These are phyloP conservation scores for Boechera stricta DNA, from an alignment of 345 rosid species.

Conservation along the genomic window DNA sequence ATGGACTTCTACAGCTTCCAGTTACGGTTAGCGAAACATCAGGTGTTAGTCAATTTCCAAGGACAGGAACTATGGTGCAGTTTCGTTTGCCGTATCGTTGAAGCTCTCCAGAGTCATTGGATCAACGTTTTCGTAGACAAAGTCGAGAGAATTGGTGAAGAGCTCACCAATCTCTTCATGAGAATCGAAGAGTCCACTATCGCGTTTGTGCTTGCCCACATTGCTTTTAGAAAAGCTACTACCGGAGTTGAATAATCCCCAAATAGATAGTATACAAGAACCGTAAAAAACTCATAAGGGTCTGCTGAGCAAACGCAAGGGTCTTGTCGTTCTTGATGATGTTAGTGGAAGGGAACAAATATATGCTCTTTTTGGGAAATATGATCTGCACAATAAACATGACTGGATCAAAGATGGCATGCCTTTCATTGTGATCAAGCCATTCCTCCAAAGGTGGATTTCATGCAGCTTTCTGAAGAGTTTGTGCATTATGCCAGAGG, in stretches of 20 bases:
- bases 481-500: constrained; percentile 37
- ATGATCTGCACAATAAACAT: not conserved
- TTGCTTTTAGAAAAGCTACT: not conserved
- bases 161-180: no score
- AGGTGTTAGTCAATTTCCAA: no score
- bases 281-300: constrained; percentile 1
- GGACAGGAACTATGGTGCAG: no score
- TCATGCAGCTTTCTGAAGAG: constrained; percentile 3
- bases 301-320: not conserved
- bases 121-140: no score
- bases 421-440: constrained; percentile 18
- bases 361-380: not conserved
- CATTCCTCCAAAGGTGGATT: not conserved
- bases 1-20: no score
- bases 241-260: not conserved
- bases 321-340: constrained; percentile 21
- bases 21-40: no score
- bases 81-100: no score
- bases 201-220: no score
- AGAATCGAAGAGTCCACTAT: no score
- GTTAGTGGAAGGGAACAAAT: constrained; percentile 10
- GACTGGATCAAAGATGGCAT: constrained; percentile 20
- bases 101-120: no score
- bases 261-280: not conserved
- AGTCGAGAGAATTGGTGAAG: no score